Conservation (phyloP, 2,329 filamentous ascomycete species). For the Ascochyta lentis region DNA sequence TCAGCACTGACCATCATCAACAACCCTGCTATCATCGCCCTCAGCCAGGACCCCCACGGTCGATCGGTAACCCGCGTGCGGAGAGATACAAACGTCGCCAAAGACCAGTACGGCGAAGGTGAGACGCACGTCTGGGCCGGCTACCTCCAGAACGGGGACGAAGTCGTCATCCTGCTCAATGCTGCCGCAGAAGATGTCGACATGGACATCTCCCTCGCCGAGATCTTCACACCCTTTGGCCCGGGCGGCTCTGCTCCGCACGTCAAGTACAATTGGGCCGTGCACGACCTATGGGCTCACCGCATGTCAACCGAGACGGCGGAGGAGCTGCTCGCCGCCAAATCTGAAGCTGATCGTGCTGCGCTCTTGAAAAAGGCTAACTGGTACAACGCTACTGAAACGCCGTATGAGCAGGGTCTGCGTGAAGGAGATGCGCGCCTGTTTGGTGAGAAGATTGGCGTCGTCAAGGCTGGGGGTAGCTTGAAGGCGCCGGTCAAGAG, state of each 20-base stretch:
- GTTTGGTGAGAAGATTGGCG: conserved; percentile 34
- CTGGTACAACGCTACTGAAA: conserved; percentile 35
- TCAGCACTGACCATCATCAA: conserved; percentile 51
- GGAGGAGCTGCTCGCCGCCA: conserved; percentile 21
- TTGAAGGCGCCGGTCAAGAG: conserved; percentile 28
- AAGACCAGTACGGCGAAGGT: conserved; percentile 33
- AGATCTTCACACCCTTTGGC: conserved; percentile 34
- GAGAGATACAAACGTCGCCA: conserved; percentile 26
- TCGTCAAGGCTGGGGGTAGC: conserved; percentile 27
- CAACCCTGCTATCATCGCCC: conserved; percentile 41
- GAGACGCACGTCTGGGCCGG: conserved; percentile 37
- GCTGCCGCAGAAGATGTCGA: conserved; percentile 26
- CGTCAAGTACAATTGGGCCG: conserved; percentile 31
- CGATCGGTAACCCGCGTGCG: conserved; percentile 31
- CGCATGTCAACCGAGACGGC: conserved; percentile 29
- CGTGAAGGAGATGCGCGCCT: conserved; percentile 25
- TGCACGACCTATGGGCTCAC: conserved; percentile 34
- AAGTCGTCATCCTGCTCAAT: conserved; percentile 32
- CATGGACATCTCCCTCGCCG: conserved; percentile 30
- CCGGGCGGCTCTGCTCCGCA: conserved; percentile 34
- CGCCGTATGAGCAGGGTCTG: conserved; percentile 28
- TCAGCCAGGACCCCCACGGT: conserved; percentile 35
- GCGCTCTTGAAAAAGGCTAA: conserved; percentile 23
- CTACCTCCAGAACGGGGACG: conserved; percentile 29
- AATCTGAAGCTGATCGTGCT: conserved; percentile 14